Base-by-base conservation (phyloP, 306 rosid genomes). In the Malus domestica region DNA sequence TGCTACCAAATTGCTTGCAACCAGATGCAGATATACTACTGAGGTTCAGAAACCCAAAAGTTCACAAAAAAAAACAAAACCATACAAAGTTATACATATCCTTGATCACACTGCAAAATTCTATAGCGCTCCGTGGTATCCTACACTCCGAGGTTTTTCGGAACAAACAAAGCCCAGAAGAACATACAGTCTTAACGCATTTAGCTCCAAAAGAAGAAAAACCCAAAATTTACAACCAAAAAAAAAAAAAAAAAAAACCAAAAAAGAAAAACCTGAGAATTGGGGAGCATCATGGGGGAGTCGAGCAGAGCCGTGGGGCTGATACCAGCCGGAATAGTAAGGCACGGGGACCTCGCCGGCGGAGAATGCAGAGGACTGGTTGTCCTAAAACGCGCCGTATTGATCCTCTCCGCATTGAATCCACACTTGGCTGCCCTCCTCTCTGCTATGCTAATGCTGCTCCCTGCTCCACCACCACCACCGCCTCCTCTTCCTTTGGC, bases 221-320 rank as follows among this genome's bases (percentile, higher is more conserved):
- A 1, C 22, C n/a, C 6, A 23, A 51, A 6, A 57, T 16, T 18
- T 6, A 12, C 19, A 33, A 57, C 18, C 2, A 10, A 8, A 38
- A 45, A 49, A 57, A 18, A 16, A 12, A 18, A 55, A 61, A 44
- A 25, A 0, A 8, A 38, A 59, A 10, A 1, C 29, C 29, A 27
- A 22, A 33, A 14, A 15, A 61, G 0, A 9, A 18, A 35, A 14
- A 93, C 98, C 88, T 84, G 90, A 72, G 88, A 77, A 85, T 93
- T 87, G 33, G 85, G 87, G 19, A 93, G 91, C 98, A 89, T 84
- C 67, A 91, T 54, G 0, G 98, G 91, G 8, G 97, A 88, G 55
- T 89, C 97, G 79, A 91, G 91, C 87, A 93, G 78, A 0, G 90
- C 85, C 27, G 91, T 84, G 62, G 97, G 97, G 82, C 90, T 89